Conservation (phyloP, 768 basidiomycete species). For the Mycena kentingensis region DNA sequence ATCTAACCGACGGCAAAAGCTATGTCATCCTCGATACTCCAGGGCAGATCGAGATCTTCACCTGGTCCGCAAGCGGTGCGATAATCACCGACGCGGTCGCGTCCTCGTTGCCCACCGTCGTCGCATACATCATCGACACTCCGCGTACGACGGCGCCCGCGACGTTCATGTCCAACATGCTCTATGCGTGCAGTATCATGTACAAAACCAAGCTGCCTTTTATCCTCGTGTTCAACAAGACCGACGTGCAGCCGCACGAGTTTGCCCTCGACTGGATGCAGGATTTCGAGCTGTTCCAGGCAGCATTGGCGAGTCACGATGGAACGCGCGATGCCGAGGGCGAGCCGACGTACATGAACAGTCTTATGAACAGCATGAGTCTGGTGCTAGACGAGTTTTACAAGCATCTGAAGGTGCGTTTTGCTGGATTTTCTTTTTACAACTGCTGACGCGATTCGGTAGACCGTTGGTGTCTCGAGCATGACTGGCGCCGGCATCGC, state of each 20-base stretch:
- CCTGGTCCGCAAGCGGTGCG: constrained; percentile 98
- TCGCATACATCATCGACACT: constrained; percentile 97
- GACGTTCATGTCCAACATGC: constrained; percentile 99
- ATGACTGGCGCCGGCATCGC: constrained; percentile 93
- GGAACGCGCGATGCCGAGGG: constrained; percentile 76
- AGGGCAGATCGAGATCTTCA: constrained; percentile 99
- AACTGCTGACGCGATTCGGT: background rate
- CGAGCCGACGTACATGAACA: constrained; percentile 97
- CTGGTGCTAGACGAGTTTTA: constrained; percentile 98
- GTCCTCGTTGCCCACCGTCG: constrained; percentile 87
- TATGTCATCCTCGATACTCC: constrained; percentile 96
- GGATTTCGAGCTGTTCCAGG: constrained; percentile 95
- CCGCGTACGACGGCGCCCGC: constrained; percentile 92
- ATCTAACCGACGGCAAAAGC: constrained; percentile 43
- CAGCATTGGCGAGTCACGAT: constrained; percentile 72
- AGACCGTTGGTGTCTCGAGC: constrained; percentile 96
- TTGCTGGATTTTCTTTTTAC: background rate
- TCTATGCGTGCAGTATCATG: constrained; percentile 97
- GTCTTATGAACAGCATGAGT: constrained; percentile 99
- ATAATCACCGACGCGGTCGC: constrained; percentile 98
- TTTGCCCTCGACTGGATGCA: constrained; percentile 98
- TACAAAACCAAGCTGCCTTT: constrained; percentile 99
- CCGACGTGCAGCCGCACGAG: constrained; percentile 84
- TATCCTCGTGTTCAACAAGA: constrained; percentile 98
- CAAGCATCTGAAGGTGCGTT: constrained; percentile 83